Base-by-base conservation (phyloP, 441 rosid species). In the Eruca vesicaria region DNA sequence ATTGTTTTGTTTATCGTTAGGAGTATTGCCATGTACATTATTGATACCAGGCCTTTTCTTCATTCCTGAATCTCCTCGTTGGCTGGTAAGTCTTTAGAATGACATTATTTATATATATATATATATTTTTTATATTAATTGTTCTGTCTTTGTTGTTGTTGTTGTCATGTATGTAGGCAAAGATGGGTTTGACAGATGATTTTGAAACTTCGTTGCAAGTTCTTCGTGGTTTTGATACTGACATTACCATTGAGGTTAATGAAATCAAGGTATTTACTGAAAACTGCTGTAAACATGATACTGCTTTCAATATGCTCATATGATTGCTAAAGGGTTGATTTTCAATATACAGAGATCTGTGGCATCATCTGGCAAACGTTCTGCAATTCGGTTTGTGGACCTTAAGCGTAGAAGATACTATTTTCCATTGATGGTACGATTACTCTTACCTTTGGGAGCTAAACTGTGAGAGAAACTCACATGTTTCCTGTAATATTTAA, bases 131-230 rank as follows among this genome's bases (percentile, higher is more conserved):
- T 71, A n/a, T 32, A 15, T 18, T 69, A 50, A 58, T 64, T 32
- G n/a, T 41, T 9, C 29, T 56, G 55, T 56, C 2, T 20, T 33
- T 58, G 38, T 72, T 48, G 55, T 48, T 20, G 16, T 16, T 48
- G 55, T 48, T 5, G 64, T 59, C 60, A 31, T n/a, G 69, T 66
- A 71, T 75, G 63, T 80, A 92, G 98, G 97, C 97, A 66, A 85
- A 92, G 78, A 91, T 94, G 98, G 98, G 98, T 7, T 85, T 89
- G 86, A 87, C 89, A 19, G 97, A 94, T 62, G 98, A 94, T 60
- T 90, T 92, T 79, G 98, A 94, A 84, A 72, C 94, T 72, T 92
- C 98, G n/a, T 80, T 94, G 90, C 97, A 94, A 90, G 92, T 90
- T 79, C 87, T 94, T 50, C 82, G 98, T 43, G 97, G 97, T 19